Base-by-base conservation (phyloP, 139 green algal species). In the Bryopsis sp. region DNA sequence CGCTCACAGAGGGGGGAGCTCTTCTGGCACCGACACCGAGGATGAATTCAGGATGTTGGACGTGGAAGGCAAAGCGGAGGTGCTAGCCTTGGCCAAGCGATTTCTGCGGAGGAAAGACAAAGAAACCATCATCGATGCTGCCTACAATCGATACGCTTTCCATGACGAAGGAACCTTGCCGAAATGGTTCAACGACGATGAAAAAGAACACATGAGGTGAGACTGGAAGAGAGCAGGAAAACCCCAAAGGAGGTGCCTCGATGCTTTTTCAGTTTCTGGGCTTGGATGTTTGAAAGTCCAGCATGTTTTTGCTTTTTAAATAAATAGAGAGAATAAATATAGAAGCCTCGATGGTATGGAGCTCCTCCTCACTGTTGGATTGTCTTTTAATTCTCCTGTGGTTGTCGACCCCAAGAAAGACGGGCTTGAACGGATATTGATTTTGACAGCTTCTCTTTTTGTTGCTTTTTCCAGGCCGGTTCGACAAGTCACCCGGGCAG, bases 171-270 rank as follows among this genome's bases (percentile, higher is more conserved):
- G 81, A 1, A 71, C 64, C 11, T 64, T 95, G 63, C 91, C 92
- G 0, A 78, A 79, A 19, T 98, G 92, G 91, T 96, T 98, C 68
- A 71, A 71, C 1, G 87, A 96, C 58, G 91, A 98, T 58, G 89
- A 99, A 82, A 62, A 77, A 4, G 78, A 81, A 34, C 83, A 93
- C 75, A 91, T 93, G 80, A 71, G 79, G 79, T 71, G 68, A 67
- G 61, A 60, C 65, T 71, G 15, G 15, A 54, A 19, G 43, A n/a
- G n/a, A n/a, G n/a, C n/a, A n/a, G n/a, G n/a, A n/a, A n/a, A n/a
- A n/a, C n/a, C n/a, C n/a, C n/a, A n/a, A n/a, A n/a, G n/a, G n/a
- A n/a, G n/a, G n/a, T n/a, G n/a, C n/a, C n/a, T n/a, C n/a, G n/a
- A n/a, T n/a, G n/a, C n/a, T n/a, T n/a, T n/a, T n/a, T n/a, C n/a